These are phyloP conservation scores for Tephrocybe sp. DNA, from an alignment of 768 basidiomycete species.

Conservation along the genomic window DNA sequence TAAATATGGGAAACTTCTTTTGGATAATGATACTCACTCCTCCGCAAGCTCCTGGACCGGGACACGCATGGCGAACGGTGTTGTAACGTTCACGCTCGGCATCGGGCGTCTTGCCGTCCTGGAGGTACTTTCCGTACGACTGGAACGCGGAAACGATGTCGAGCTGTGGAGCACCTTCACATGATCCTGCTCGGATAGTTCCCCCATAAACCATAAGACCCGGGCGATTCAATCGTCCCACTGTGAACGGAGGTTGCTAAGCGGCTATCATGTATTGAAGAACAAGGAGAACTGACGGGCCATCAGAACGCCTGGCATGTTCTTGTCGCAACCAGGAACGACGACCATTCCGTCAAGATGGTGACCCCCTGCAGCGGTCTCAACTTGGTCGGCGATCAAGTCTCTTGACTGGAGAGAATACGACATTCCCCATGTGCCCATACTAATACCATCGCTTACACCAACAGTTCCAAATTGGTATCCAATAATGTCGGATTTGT, in stretches of 20 bases:
- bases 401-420: slow-evolving; percentile 98
- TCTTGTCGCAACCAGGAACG: slow-evolving; percentile 98
- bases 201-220: slow-evolving; percentile 99
- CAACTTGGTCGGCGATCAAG: slow-evolving; percentile 96
- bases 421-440: slow-evolving; percentile 93
- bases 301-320: slow-evolving; percentile 99
- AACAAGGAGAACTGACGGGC: slow-evolving; percentile 59
- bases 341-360: slow-evolving; percentile 98
- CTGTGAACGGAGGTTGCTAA: slow-evolving; percentile 37
- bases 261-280: slow-evolving; percentile 17
- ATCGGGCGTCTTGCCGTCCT: slow-evolving; percentile 79
- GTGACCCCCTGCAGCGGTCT: slow-evolving; percentile 94
- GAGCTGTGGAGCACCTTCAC: slow-evolving; percentile 82
- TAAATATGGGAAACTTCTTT: not conserved
- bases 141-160: slow-evolving; percentile 99
- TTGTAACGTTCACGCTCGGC: slow-evolving; percentile 86
- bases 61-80: slow-evolving; percentile 91
- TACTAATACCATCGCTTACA: slow-evolving; percentile 98
- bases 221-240: slow-evolving; percentile 94
- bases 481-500: slow-evolving; percentile 71
- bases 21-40: slow-evolving; percentile 59
- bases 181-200: slow-evolving; percentile 89
- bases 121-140: slow-evolving; percentile 92
- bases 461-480: slow-evolving; percentile 98
- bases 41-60: slow-evolving; percentile 97